Base-by-base conservation (phyloP, 2,329 filamentous ascomycete genomes). In the Beauveria rudraprayagi region DNA sequence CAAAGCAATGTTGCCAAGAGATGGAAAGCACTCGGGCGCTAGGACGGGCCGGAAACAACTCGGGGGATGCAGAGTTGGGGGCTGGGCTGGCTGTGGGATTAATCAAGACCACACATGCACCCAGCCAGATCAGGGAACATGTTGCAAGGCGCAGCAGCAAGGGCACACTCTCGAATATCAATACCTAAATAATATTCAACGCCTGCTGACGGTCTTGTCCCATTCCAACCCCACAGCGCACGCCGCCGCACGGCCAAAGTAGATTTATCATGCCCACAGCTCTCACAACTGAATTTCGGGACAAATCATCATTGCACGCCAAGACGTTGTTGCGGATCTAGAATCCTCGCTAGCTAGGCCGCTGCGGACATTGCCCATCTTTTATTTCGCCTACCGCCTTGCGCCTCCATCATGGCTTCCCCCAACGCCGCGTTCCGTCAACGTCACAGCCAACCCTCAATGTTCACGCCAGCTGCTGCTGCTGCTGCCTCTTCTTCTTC, bases 81-180 rank as follows among this genome's bases (percentile, higher is more conserved):
- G 50, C 7, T 37, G 8, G 54, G 50, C 7, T 37, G 8, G 54
- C 28, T 57, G 44, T 40, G 43, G 55, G 28, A 48, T 47, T 24
- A 17, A 26, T 14, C 34, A 37, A 37, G 11, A 37, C 14, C 8
- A 44, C n/a, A 34, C 26, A 28, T 56, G n/a, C 28, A 19, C 5
- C 19, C 19, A 34, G 26, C 17, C 17, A 17, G 51, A 52, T 50
- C 14, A 37, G 34, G 34, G 5, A 16, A 6, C 11, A 37, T 37
- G 14, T 37, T 37, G 34, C 34, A 37, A 60, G 57, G 57, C 57
- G 57, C 57, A 60, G 57, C 57, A 52, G 48, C 48, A 44, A 24
- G 44, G 28, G 43, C 34, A 57, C 30, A 22, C 55, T 47, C 3
- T 41, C 51, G 30, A 19, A 19, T 24, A 51, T 34, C 43, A 51